These are phyloP conservation scores for Phytophthora lateralis DNA, from an alignment of 352 stramenopile genomes.

Conservation along the genomic window DNA sequence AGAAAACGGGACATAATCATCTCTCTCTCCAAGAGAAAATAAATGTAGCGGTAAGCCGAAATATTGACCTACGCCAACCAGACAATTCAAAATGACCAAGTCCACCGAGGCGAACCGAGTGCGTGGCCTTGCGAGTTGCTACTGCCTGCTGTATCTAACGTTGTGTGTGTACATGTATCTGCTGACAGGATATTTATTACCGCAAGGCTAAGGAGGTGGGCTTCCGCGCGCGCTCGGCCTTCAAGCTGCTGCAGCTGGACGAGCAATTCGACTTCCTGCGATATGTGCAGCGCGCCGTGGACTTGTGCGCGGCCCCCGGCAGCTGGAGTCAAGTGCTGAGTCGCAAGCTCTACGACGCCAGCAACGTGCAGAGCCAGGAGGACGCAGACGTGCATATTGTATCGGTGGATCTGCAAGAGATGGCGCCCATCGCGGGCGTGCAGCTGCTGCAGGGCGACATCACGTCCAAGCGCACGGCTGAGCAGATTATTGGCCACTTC, in stretches of 20 bases:
- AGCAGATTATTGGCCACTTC: slow-evolving; percentile 96
- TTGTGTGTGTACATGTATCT: not conserved
- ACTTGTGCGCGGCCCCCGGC: slow-evolving; percentile 98
- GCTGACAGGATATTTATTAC: slow-evolving; percentile 88
- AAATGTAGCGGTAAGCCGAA: no score
- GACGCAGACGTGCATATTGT: slow-evolving; percentile 88
- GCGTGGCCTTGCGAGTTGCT: slow-evolving; percentile 10
- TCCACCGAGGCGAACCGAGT: slow-evolving; percentile 67
- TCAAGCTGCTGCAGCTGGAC: slow-evolving; percentile 99
- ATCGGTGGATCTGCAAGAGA: slow-evolving; percentile 99
- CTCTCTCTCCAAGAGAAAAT: slow-evolving; percentile 8
- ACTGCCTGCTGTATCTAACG: not conserved
- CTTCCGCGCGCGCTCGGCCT: slow-evolving; percentile 97
- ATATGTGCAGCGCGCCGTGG: slow-evolving; percentile 93
- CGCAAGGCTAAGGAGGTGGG: slow-evolving; percentile 94
- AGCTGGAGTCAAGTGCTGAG: slow-evolving; percentile 98
- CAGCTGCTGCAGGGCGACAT: slow-evolving; percentile 96
- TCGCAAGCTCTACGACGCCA: slow-evolving; percentile 79
- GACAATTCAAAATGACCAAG: slow-evolving; percentile 48
- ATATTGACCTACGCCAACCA: not conserved
- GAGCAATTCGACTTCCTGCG: slow-evolving; percentile 97
- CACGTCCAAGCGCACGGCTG: slow-evolving; percentile 95
- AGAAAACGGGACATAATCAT: slow-evolving; percentile 1
- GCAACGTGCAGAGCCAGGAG: slow-evolving; percentile 29
- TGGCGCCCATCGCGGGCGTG: slow-evolving; percentile 98